These are phyloP conservation scores for Colletotrichum tabaci DNA, from an alignment of 2,329 filamentous ascomycete genomes.

Conservation along the genomic window DNA sequence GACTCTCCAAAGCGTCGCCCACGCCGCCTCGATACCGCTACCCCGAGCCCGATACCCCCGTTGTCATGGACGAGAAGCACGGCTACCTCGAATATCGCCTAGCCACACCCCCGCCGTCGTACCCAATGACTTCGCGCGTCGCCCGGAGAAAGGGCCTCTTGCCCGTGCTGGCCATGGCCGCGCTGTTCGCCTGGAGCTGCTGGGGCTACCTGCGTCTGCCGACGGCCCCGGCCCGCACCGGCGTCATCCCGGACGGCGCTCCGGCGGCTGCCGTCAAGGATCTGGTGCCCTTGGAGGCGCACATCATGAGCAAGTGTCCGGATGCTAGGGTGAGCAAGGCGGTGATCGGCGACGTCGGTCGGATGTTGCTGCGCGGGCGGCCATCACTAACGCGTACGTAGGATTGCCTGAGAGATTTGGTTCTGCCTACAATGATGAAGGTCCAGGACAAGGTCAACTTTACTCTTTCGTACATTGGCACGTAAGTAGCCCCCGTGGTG, in stretches of 20 bases:
- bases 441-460: conserved; percentile 91
- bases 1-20: background rate
- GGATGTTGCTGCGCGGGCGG: background rate
- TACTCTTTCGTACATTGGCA: conserved; percentile 90
- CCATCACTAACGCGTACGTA: conserved; percentile 45
- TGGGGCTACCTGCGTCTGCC: conserved; percentile 27
- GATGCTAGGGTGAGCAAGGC: conserved; percentile 75
- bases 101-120: background rate
- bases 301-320: conserved; percentile 98
- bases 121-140: conserved; percentile 20
- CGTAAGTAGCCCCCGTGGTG: conserved; percentile 60
- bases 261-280: conserved; percentile 31
- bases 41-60: conserved; percentile 2
- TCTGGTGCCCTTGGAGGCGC: conserved; percentile 86
- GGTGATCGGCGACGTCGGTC: too few relatives aligned
- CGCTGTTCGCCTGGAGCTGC: conserved; percentile 31
- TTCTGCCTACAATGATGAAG: conserved; percentile 89
- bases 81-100: conserved; percentile 6
- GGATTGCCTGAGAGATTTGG: conserved; percentile 84
- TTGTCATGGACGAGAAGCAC: conserved; percentile 43
- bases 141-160: conserved; percentile 27
- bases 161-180: conserved; percentile 16
- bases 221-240: background rate
- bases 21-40: conserved; percentile 7
- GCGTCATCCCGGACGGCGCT: conserved; percentile 20